Percentiles rank a stretch among this genome's conserved stretches.
Conservation (phyloP, 208 protist genomes). For the Trypanosoma theileri region DNA sequence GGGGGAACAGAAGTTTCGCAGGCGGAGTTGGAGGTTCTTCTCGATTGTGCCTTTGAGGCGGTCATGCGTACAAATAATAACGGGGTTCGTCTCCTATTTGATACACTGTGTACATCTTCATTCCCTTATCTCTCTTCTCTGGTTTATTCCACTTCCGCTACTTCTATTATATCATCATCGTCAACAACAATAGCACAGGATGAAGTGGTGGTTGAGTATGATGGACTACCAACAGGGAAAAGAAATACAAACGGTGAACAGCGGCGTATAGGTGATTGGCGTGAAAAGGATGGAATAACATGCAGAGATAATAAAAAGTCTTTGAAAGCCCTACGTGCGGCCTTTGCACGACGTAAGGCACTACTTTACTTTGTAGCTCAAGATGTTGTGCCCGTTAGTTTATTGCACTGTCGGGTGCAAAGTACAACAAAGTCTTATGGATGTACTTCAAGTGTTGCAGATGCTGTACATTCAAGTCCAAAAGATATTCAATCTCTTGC, state of each 20-base stretch:
- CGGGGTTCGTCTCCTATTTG: constrained; percentile 32
- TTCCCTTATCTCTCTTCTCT: background rate
- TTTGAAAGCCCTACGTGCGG: background rate
- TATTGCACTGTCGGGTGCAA: constrained; percentile 24
- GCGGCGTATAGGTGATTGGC: constrained; percentile 11
- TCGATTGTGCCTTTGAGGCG: constrained; percentile 36
- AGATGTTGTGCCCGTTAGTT: constrained; percentile 42
- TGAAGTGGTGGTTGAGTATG: constrained; percentile 24
- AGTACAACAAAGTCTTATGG: background rate
- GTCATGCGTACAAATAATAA: constrained; percentile 39
- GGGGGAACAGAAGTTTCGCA: constrained; percentile 17
- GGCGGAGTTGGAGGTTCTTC: constrained; percentile 22
- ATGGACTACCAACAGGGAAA: constrained; percentile 17
- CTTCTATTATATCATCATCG: no score
- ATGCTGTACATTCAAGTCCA: background rate
- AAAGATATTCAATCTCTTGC: constrained; percentile 19
- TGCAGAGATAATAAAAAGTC: background rate
- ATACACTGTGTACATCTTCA: constrained; percentile 25
- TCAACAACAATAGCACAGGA: no score
- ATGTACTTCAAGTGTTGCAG: constrained; percentile 5
- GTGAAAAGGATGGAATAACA: background rate
- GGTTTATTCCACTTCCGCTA: no score
- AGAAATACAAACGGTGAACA: background rate
- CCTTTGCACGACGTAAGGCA: constrained; percentile 39
- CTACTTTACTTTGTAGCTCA: constrained; percentile 55